phyloP scores from a whole-genome alignment of 768 basidiomycete genomes.

The Lactarius vividus region DNA sequence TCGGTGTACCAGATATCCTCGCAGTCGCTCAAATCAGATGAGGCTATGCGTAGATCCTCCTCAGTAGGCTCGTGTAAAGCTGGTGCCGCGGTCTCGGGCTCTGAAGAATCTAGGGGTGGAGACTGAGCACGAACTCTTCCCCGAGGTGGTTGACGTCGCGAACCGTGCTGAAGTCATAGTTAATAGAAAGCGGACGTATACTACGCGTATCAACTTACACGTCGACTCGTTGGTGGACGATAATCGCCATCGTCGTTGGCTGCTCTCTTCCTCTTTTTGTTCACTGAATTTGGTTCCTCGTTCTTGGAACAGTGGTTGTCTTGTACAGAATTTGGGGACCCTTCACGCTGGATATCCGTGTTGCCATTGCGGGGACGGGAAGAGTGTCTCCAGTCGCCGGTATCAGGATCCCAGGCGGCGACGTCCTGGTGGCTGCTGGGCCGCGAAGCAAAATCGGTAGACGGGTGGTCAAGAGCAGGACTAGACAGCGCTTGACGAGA shows the following conservation, averaged over 20 bases:
- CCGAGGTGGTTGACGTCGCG: slow-evolving; percentile 40
- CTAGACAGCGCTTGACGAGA: slow-evolving; percentile 29
- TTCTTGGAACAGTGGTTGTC: slow-evolving; percentile 29
- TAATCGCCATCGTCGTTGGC: slow-evolving; percentile 56
- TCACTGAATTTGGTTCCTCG: slow-evolving; percentile 17
- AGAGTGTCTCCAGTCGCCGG: slow-evolving; percentile 40
- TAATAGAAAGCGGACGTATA: slow-evolving; percentile 12
- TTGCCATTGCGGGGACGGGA: slow-evolving; percentile 40
- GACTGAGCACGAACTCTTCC: slow-evolving; percentile 33
- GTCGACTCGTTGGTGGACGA: slow-evolving; percentile 48
- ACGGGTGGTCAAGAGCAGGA: slow-evolving; percentile 34
- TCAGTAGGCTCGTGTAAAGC: slow-evolving; percentile 35
- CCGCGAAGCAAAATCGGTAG: slow-evolving; percentile 39
- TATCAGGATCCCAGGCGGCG: slow-evolving; percentile 41
- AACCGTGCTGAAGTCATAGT: slow-evolving; percentile 28
- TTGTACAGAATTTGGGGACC: slow-evolving; percentile 33
- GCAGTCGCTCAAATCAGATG: slow-evolving; percentile 82
- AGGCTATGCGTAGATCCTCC: slow-evolving; percentile 48
- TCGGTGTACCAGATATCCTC: slow-evolving; percentile 74
- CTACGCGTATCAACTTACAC: slow-evolving; percentile 45
- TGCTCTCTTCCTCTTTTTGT: slow-evolving; percentile 51
- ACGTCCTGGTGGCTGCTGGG: slow-evolving; percentile 40
- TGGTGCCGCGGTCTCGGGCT: slow-evolving; percentile 34
- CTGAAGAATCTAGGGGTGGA: slow-evolving; percentile 27
- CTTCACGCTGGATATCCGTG: slow-evolving; percentile 36